Base-by-base conservation (phyloP, 2,329 filamentous ascomycete species). In the Colletotrichum coccodes region DNA sequence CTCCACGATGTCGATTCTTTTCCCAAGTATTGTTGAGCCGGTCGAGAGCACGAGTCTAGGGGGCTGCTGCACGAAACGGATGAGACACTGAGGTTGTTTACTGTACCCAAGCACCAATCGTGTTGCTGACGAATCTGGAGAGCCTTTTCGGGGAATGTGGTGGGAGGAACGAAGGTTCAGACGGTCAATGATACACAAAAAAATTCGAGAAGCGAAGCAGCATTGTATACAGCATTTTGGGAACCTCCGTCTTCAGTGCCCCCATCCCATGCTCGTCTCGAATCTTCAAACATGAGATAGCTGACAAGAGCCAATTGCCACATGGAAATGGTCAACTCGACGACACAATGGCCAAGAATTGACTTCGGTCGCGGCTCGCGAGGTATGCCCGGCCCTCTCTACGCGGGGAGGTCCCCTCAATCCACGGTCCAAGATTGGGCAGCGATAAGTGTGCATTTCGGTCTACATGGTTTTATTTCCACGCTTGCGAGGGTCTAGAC, bases 391-490 rank as follows among this genome's bases (percentile, higher is more conserved):
- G 53, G 60, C 61, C 54, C 38, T 28, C 56, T 32, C 28, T 60
- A 54, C 65, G 61, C 61, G 61, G 61, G 65, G 65, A 60, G 54
- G 56, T 54, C 47, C 65, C 60, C 65, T 68, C 65, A 68, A 65
- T 53, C 49, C 23, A 68, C 49, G 63, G 36, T 42, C 6, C 44
- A 57, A 69, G 63, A 70, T 70, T 70, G 67, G 67, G 40, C 63
- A 68, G 67, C 56, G 67, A 70, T 70, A 68, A 68, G 67, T 61
- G 38, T 68, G 65, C 61, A 68, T 64, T 56, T 60, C 32, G 61
- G 34, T 21, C 47, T 56, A 65, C 60, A 54, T 44, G 54, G 49
- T 54, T 54, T 64, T 58, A 36, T 54, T 65, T 65, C 26, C 26
- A 65, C 61, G 47, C 54, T 60, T 68, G 54, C 65, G 65, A 68